Evolutionary conservation across 805 yeast species (phyloP), one percentile per base, ranked within the genome.

Genomic region (Schwanniomyces pseudopolymorphus): DNA sequence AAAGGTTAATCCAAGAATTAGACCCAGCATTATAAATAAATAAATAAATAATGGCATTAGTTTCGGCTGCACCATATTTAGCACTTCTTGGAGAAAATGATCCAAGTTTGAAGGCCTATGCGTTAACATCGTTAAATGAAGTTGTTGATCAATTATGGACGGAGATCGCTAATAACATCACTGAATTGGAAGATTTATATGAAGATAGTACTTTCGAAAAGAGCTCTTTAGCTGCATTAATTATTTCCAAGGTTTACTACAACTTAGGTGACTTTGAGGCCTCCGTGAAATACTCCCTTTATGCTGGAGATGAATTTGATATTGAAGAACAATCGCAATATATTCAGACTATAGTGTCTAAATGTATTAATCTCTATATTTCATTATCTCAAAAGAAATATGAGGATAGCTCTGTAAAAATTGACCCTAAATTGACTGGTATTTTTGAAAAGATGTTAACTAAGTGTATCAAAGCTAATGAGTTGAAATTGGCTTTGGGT

Each of bases 101-200:
- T 64, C 70, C 79, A 42, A 68, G 78, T 43, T 80, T 94, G 55
- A 91, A 89, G 66, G 75, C 85, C 28, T 88, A 89, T 63, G 99
- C 98, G 16, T 78, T 94, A 60, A 74, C 84, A 46, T 84, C 96
- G 16, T 80, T 94, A 54, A 87, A 90, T 63, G 78, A 72, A 22
- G 79, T 87, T 42, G 97, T 89, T 43, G 96, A 90, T 70, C 91
- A 89, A 66, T 77, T 89, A 48, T 94, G 99, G 99, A 89, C 99
- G 2, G 98, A 94, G 72, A 87, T 94, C 47, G 96, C 99, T 47
- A 94, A 94, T 69, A 84, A 80, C 60, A 81, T 94, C 50, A 75
- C 88, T 24, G 90, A 87, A 45, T 87, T 94, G 59, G 99, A 94
- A 70, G 96, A 89, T 53, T 74, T 94, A 45, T 90, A 85, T 59